A percentile compares a stretch with the other conserved stretches of the same genome.
Conservation (phyloP, 495 filamentous ascomycete species). For the Podospora fimiseda region DNA sequence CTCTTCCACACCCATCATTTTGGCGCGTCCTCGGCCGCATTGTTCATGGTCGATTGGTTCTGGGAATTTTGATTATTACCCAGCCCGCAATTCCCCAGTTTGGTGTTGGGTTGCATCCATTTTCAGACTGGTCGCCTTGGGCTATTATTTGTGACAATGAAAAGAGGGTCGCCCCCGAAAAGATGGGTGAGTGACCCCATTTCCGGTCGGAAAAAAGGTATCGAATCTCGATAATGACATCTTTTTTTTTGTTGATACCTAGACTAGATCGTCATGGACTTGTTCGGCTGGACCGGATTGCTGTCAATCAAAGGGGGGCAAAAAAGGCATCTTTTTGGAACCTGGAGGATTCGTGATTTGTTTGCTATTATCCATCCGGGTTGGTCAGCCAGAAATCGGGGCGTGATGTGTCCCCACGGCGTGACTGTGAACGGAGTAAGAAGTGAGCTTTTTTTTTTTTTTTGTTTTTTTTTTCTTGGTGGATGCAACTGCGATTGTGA, state of each 20-base stretch:
- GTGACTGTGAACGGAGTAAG: too few relatives aligned
- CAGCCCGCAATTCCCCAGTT: not conserved
- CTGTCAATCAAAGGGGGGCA: not conserved
- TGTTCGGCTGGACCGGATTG: not conserved
- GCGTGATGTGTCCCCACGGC: slow-evolving; percentile 10
- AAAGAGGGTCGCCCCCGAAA: too few relatives aligned
- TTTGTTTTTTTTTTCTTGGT: too few relatives aligned
- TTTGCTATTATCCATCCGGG: slow-evolving; percentile 3
- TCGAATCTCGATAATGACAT: not conserved
- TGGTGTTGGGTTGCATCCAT: slow-evolving; percentile 4
- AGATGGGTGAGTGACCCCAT: too few relatives aligned
- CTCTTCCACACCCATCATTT: too few relatives aligned
- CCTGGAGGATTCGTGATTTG: not conserved
- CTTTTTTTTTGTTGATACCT: not conserved
- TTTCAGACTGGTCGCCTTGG: not conserved
- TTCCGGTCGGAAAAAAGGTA: not conserved
- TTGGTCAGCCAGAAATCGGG: slow-evolving; percentile 8
- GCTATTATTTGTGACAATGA: not conserved
- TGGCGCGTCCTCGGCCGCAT: too few relatives aligned
- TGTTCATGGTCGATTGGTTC: too few relatives aligned
- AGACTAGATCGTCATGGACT: not conserved
- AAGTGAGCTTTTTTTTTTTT: not conserved
- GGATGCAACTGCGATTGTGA: too few relatives aligned
- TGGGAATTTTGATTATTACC: not conserved
- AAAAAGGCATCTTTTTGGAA: not conserved